These are phyloP conservation scores for Ophiostoma fasciatum DNA, from an alignment of 2,329 filamentous ascomycete genomes.

Conservation along the genomic window DNA sequence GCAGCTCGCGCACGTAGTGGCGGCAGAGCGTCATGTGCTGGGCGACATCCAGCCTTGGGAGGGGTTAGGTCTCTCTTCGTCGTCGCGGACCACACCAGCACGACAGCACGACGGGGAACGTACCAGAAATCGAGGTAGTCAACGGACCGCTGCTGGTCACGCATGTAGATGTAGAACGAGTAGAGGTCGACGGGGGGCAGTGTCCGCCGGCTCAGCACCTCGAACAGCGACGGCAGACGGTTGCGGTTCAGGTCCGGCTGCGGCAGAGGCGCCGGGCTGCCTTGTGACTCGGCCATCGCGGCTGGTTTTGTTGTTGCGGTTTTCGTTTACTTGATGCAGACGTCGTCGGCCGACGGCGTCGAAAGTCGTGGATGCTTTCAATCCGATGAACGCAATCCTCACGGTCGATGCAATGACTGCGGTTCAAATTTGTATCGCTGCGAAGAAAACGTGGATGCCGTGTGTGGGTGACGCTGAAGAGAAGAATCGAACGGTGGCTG, in stretches of 20 bases:
- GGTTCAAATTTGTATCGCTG: too few relatives aligned
- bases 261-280: constrained; percentile 31
- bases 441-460: too few relatives aligned
- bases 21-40: constrained; percentile 97
- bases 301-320: too few relatives aligned
- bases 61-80: too few relatives aligned
- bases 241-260: constrained; percentile 54
- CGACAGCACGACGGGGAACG: constrained; percentile 14
- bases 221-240: constrained; percentile 83
- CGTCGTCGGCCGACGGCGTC: too few relatives aligned
- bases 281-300: constrained; percentile 23
- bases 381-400: too few relatives aligned
- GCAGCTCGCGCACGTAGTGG: constrained; percentile 90
- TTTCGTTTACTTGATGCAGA: too few relatives aligned
- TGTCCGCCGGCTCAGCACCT: constrained; percentile 89
- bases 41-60: constrained; percentile 90
- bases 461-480: too few relatives aligned
- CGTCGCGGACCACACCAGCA: too few relatives aligned
- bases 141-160: constrained; percentile 92
- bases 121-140: constrained; percentile 99
- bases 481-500: too few relatives aligned
- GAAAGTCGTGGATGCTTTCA: too few relatives aligned
- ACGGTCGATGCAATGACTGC: too few relatives aligned
- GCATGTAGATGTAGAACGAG: constrained; percentile 99
- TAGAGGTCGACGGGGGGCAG: constrained; percentile 91